Conservation (phyloP, 1,139 yeast genomes). For the Hanseniaspora uvarum region DNA sequence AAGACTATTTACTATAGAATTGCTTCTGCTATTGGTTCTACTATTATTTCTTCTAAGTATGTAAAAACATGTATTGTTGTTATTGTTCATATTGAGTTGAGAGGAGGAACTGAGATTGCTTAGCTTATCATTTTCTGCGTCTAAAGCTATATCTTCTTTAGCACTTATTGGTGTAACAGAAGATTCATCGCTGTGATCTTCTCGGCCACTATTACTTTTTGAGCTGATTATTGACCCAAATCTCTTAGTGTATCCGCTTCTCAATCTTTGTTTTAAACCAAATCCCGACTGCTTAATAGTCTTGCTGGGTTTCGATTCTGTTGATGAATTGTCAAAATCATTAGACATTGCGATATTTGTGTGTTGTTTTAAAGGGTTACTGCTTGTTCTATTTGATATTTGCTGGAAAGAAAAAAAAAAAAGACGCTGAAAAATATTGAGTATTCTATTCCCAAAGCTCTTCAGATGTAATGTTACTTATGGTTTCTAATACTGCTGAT, state of each 20-base stretch:
- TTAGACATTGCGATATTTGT: background rate
- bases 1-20: conserved; percentile 8
- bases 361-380: background rate
- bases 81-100: background rate
- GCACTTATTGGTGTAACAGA: background rate
- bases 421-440: too few relatives aligned
- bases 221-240: conserved; percentile 9
- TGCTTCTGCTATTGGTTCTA: conserved; percentile 14
- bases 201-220: background rate
- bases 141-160: background rate
- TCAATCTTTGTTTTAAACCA: conserved; percentile 5
- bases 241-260: conserved; percentile 15
- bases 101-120: background rate
- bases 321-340: background rate
- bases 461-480: too few relatives aligned
- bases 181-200: background rate
- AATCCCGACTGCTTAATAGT: conserved; percentile 9
- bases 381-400: background rate
- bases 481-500: too few relatives aligned
- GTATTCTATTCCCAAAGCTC: too few relatives aligned
- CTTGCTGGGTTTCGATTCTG: background rate
- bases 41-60: conserved; percentile 13
- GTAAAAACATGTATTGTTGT: conserved; percentile 1
- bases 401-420: background rate
- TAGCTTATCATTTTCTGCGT: background rate